Conservation (phyloP, 1,284 basidiomycete genomes). For the Ceratobasidium sp. region DNA sequence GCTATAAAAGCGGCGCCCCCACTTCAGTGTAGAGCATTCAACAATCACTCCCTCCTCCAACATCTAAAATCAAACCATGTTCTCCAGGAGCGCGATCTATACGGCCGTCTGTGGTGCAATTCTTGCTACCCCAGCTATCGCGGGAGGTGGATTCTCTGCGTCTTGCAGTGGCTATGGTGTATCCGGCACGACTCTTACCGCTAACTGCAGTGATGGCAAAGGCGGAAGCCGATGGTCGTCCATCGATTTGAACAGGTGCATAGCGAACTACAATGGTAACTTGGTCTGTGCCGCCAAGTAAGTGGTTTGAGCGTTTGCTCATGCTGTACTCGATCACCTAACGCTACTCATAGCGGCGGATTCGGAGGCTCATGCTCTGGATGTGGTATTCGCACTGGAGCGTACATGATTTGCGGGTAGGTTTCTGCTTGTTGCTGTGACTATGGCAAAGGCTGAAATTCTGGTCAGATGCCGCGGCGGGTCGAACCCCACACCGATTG, state of each 20-base stretch:
- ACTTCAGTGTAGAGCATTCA: too few relatives aligned
- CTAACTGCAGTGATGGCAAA: neutral
- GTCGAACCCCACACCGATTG: neutral
- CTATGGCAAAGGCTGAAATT: neutral
- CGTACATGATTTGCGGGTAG: conserved; percentile 11
- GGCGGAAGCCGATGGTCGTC: neutral
- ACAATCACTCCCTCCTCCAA: neutral
- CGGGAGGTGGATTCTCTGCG: neutral
- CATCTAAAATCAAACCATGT: neutral
- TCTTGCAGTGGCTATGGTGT: neutral
- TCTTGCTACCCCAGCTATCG: neutral
- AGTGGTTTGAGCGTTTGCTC: neutral
- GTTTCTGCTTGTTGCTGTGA: neutral
- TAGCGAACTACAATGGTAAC: conserved; percentile 2
- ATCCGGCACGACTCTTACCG: neutral
- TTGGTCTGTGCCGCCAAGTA: neutral
- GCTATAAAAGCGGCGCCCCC: too few relatives aligned
- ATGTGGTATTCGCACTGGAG: neutral
- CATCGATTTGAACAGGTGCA: neutral
- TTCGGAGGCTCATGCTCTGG: conserved; percentile 9
- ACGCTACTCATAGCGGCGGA: neutral
- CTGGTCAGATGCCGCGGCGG: neutral
- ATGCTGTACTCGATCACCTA: neutral
- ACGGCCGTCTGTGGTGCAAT: neutral
- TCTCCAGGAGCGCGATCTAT: neutral